Percentiles rank a stretch among this genome's conserved stretches.
Conservation (phyloP, 1,139 yeast genomes). For the Sugiyamaella paludigena region DNA sequence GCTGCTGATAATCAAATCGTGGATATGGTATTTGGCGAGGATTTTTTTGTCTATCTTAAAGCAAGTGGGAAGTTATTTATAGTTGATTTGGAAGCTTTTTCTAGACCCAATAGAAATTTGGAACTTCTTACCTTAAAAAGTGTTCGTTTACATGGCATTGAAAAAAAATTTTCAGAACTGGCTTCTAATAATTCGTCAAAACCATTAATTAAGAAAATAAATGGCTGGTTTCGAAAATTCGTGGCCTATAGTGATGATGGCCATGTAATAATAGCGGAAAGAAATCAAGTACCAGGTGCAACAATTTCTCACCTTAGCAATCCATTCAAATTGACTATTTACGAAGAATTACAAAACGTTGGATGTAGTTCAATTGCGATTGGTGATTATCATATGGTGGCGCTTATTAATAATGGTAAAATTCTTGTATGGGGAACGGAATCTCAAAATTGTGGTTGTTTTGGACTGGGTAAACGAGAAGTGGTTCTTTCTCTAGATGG, state of each 20-base stretch:
- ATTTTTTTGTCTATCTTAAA: slow-evolving; percentile 51
- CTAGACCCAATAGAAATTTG: background rate
- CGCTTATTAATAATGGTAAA: slow-evolving; percentile 57
- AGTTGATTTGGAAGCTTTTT: slow-evolving; percentile 38
- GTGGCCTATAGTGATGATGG: slow-evolving; percentile 55
- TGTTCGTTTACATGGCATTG: slow-evolving; percentile 2
- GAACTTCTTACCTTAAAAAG: background rate
- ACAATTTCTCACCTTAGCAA: slow-evolving; percentile 13
- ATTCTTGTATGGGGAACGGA: slow-evolving; percentile 73
- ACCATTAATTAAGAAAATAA: slow-evolving; percentile 44
- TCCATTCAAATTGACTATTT: slow-evolving; percentile 33
- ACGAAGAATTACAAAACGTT: slow-evolving; percentile 49
- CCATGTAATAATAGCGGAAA: slow-evolving; percentile 41
- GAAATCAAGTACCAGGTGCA: slow-evolving; percentile 14
- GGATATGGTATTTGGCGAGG: slow-evolving; percentile 59
- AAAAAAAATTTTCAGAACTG: slow-evolving; percentile 23
- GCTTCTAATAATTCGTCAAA: slow-evolving; percentile 14
- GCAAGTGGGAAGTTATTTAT: slow-evolving; percentile 47
- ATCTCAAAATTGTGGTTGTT: slow-evolving; percentile 60
- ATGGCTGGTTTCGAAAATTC: slow-evolving; percentile 51
- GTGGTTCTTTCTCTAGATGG: slow-evolving; percentile 30
- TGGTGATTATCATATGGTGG: slow-evolving; percentile 74
- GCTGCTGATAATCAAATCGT: slow-evolving; percentile 33
- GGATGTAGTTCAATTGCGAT: slow-evolving; percentile 58
- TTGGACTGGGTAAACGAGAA: slow-evolving; percentile 58